These are phyloP conservation scores for Penicillium parvum DNA, from an alignment of 495 filamentous ascomycete genomes.

Conservation along the genomic window DNA sequence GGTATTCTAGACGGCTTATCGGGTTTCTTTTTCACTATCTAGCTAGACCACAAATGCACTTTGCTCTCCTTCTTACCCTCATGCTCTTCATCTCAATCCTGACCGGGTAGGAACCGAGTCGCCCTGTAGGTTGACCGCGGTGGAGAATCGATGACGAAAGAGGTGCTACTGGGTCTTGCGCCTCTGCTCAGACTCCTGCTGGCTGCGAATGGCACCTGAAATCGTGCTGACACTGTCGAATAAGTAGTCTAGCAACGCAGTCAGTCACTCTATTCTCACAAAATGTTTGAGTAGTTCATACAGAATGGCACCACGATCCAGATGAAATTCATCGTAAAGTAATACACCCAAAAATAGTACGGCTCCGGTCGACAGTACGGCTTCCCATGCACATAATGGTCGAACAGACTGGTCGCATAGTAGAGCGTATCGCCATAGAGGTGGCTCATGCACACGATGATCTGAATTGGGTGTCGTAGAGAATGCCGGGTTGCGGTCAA, in stretches of 20 bases:
- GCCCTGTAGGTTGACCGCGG: background rate
- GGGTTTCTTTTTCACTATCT: too few species aligned
- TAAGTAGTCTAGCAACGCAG: constrained; percentile 44
- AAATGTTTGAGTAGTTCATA: constrained; percentile 28
- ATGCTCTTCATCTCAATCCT: background rate
- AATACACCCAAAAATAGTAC: constrained; percentile 87
- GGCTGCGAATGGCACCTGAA: constrained; percentile 41
- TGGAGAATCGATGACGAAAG: constrained; percentile 28
- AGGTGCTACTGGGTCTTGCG: constrained; percentile 33
- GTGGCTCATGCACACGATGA: constrained; percentile 71
- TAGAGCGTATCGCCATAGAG: constrained; percentile 84
- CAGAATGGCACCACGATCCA: constrained; percentile 75
- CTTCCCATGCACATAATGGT: constrained; percentile 51
- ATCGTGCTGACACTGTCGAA: constrained; percentile 45
- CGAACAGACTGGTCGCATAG: constrained; percentile 74
- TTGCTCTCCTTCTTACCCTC: background rate
- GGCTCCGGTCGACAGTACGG: constrained; percentile 71
- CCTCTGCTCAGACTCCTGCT: constrained; percentile 33
- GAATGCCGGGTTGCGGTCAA: constrained; percentile 55
- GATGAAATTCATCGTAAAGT: constrained; percentile 77
- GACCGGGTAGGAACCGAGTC: too few species aligned
- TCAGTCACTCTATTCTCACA: constrained; percentile 6
- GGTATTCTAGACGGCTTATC: too few species aligned
- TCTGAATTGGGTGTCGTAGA: constrained; percentile 66
- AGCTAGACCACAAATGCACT: too few species aligned